Evolutionary conservation across 129 eudicot genomes (phyloP), one percentile per base, ranked within the genome.

Genomic region (Chrysanthemum lavandulifolium): DNA sequence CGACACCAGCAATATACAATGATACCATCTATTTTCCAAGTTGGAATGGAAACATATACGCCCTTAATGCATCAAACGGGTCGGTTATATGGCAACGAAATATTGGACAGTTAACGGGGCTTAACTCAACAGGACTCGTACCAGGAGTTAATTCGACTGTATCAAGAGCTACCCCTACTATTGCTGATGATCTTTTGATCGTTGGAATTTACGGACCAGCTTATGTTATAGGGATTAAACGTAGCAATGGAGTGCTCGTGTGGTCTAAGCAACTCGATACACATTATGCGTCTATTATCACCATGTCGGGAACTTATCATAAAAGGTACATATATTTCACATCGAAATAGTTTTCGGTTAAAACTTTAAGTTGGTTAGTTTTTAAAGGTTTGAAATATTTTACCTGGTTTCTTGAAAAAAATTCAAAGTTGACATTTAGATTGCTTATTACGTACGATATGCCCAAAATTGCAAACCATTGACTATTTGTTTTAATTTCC

Each of bases 1-100:
- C 92, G 12, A 89, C 96, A 0, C 92, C 96, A 18, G 80, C 96
- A 10, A 52, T 89, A 68, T 71, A 61, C 67, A 58, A 84, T 5
- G 81, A 75, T 19, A 62, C 68, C 0, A 69, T 89, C 36, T 84
- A 86, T 55, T 86, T 86, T 53, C 90, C 96, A 0, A 55, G 83
- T 56, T 89, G 96, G 92, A 79, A 89, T 63, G 96, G 92, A 4
- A 54, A 78, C 57, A 52, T 89, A 25, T 89, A 86, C 36, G 96
- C 96, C 7, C 83, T 86, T n/a, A 76, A 78, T 60, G 85, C 83
- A 11, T 66, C 62, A 5, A 66, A 76, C 36, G 92, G 96, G 27
- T 71, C 81, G 0, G 74, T 89, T 4, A 73, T 89, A 10, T 89
- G 96, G 96, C 69, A 75, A 63, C 69, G 58, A 19, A 83, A 86